Percentiles rank a stretch among this genome's conserved stretches.
phyloP scores from a whole-genome alignment of 2,329 filamentous ascomycete species.

The Aspergillus phoenicis region DNA sequence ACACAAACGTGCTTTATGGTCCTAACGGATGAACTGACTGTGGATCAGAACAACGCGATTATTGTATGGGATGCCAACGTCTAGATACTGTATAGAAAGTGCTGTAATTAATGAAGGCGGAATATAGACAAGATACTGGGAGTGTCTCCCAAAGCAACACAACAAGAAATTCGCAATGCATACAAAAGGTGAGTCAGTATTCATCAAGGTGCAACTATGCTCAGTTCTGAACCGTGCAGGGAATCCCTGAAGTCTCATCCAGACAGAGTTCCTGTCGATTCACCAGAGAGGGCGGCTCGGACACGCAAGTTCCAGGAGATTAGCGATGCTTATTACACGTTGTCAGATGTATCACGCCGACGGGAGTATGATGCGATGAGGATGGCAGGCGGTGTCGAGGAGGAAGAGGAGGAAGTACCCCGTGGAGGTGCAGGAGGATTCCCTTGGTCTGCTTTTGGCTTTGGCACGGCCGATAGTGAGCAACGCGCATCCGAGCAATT shows the following conservation, averaged over 20 bases:
- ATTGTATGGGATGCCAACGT: slow-evolving; percentile 39
- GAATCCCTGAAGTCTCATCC: slow-evolving; percentile 91
- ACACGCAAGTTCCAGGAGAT: slow-evolving; percentile 90
- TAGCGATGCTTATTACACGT: slow-evolving; percentile 90
- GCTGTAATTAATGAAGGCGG: slow-evolving; percentile 9
- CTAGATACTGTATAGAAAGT: neutral
- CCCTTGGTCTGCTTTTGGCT: slow-evolving; percentile 75
- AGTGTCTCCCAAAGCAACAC: slow-evolving; percentile 70
- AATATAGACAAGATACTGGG: slow-evolving; percentile 71
- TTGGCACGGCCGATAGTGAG: slow-evolving; percentile 45
- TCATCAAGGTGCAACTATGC: neutral
- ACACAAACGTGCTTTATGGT: no score
- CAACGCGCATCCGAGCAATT: slow-evolving; percentile 72
- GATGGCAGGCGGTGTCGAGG: slow-evolving; percentile 53
- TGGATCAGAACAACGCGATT: slow-evolving; percentile 37
- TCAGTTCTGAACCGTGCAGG: slow-evolving; percentile 46
- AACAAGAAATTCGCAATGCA: slow-evolving; percentile 84
- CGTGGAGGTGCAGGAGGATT: slow-evolving; percentile 56
- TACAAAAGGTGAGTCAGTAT: slow-evolving; percentile 76
- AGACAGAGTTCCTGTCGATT: slow-evolving; percentile 81
- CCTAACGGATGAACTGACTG: slow-evolving; percentile 2
- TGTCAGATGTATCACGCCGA: slow-evolving; percentile 76
- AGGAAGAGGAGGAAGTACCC: slow-evolving; percentile 56
- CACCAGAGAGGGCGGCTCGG: slow-evolving; percentile 76
- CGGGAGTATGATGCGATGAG: slow-evolving; percentile 78